Base-by-base conservation (phyloP, 2,329 filamentous ascomycete genomes). In the Cercospora janseana region DNA sequence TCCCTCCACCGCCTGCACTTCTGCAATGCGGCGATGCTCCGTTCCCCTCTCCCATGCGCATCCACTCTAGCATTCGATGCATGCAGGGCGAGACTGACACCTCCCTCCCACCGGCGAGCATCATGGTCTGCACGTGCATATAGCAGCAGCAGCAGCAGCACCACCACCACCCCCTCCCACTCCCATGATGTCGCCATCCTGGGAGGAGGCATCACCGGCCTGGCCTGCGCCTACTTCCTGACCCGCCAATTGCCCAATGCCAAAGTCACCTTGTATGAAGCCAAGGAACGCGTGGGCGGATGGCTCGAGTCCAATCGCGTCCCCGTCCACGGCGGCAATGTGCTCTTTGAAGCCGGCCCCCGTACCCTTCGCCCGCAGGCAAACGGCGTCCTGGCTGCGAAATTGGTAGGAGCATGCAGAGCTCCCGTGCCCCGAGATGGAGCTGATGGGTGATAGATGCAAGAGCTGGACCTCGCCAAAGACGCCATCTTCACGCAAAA, bases 291-390 rank as follows among this genome's bases (percentile, higher is more conserved):
- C 15, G 68, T 92, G 1, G 93, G 93, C 34, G 93, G 93, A 37
- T 97, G 91, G 91, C 75, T 97, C 31, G 73, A 82, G 56, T 89
- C 86, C 1, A 78, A 84, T 58, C 72, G 72, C 43, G 75, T 87
- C 9, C 68, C 79, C 1, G 79, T 86, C 7, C 75, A 78, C 28
- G 86, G 81, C 12, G 75, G 77, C 16, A 70, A 77, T 41, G 79
- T 95, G 26, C 70, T 87, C 21, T 89, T 97, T 63, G 92, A 98
- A 72, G 80, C 82, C 59, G 93, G 92, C 0, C 88, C 93, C 16
- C 80, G 92, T 61, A 88, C 88, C 46, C 71, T 95, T 59, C 78
- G 86, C 51, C 80, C 70, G 57, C 75, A 66, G 57, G 66, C 59
- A 53, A 81, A 84, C 62, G 84, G 86, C 47, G 66, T 86, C 27